A percentile compares a stretch with the other conserved stretches of the same genome.
phyloP scores from a whole-genome alignment of 257 asterid species.

The Marsdenia floribunda region DNA sequence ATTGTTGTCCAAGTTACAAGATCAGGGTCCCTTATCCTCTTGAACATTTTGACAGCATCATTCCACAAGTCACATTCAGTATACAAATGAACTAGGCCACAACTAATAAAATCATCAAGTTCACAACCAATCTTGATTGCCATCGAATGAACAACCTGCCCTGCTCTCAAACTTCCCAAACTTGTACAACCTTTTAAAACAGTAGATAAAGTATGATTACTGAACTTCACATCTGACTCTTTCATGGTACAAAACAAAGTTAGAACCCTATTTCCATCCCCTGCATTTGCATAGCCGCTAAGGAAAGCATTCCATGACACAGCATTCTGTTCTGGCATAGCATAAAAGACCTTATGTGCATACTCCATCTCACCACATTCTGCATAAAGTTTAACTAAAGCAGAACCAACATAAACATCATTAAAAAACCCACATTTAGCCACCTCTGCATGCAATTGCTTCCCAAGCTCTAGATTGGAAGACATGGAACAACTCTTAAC shows the following conservation, averaged over 20 bases:
- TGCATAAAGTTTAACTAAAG: slow-evolving; percentile 64
- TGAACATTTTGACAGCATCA: slow-evolving; percentile 61
- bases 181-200: slow-evolving; percentile 68
- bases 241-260: slow-evolving; percentile 45
- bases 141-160: slow-evolving; percentile 63
- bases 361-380: slow-evolving; percentile 62
- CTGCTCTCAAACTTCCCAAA: slow-evolving; percentile 38
- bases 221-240: slow-evolving; percentile 55
- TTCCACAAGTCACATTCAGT: slow-evolving; percentile 53
- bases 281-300: slow-evolving; percentile 72
- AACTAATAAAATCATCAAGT: slow-evolving; percentile 59
- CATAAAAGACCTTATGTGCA: slow-evolving; percentile 50
- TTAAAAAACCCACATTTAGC: slow-evolving; percentile 54
- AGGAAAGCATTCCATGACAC: slow-evolving; percentile 78
- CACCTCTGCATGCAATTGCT: slow-evolving; percentile 66
- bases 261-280: slow-evolving; percentile 59
- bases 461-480: slow-evolving; percentile 55
- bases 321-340: slow-evolving; percentile 62
- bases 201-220: slow-evolving; percentile 58
- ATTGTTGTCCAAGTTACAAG: slow-evolving; percentile 74
- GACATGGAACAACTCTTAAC: slow-evolving; percentile 68
- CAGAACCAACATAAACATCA: slow-evolving; percentile 70
- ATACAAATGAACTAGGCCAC: slow-evolving; percentile 76
- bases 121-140: slow-evolving; percentile 55
- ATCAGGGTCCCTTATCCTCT: slow-evolving; percentile 55